These are phyloP conservation scores for Trichoderma brevicompactum DNA, from an alignment of 2,329 filamentous ascomycete species.

Conservation along the genomic window DNA sequence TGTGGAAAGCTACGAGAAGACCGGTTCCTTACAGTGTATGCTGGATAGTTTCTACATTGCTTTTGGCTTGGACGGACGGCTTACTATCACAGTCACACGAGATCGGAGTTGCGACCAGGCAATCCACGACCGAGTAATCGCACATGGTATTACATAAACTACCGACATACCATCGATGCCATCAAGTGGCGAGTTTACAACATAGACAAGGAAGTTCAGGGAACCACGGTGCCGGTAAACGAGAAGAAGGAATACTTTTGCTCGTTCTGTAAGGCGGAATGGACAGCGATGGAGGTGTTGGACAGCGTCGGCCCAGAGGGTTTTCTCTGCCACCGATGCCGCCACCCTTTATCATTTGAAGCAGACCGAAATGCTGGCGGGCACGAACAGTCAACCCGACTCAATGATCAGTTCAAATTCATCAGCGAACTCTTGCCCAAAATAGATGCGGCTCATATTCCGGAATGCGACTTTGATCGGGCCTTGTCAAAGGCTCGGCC, in stretches of 20 bases:
- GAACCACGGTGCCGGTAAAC: conserved; percentile 74
- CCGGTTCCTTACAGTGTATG: conserved; percentile 80
- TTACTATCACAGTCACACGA: conserved; percentile 61
- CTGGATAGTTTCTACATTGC: conserved; percentile 30
- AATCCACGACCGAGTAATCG: conserved; percentile 80
- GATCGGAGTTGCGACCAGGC: conserved; percentile 78
- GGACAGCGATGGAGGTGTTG: conserved; percentile 86
- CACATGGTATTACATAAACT: conserved; percentile 97
- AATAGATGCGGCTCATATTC: conserved; percentile 75
- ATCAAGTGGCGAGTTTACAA: conserved; percentile 94
- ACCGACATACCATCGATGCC: conserved; percentile 89
- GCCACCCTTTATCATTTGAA: conserved; percentile 65
- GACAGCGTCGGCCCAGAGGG: conserved; percentile 72
- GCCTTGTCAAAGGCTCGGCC: conserved; percentile 67
- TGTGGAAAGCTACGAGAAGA: conserved; percentile 85
- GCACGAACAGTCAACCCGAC: conserved; percentile 71
- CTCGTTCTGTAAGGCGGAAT: conserved; percentile 78
- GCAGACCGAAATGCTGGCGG: conserved; percentile 70
- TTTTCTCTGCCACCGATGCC: conserved; percentile 84
- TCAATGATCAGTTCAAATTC: conserved; percentile 80
- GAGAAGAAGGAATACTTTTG: conserved; percentile 95
- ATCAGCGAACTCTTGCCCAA: conserved; percentile 76
- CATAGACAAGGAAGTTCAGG: conserved; percentile 86
- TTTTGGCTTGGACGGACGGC: conserved; percentile 28
- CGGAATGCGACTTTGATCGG: conserved; percentile 73